Percentiles rank a stretch among this genome's conserved stretches.
Conservation (phyloP, 192 early-diverging fungal genomes). For the Umbelopsis ramanniana region DNA sequence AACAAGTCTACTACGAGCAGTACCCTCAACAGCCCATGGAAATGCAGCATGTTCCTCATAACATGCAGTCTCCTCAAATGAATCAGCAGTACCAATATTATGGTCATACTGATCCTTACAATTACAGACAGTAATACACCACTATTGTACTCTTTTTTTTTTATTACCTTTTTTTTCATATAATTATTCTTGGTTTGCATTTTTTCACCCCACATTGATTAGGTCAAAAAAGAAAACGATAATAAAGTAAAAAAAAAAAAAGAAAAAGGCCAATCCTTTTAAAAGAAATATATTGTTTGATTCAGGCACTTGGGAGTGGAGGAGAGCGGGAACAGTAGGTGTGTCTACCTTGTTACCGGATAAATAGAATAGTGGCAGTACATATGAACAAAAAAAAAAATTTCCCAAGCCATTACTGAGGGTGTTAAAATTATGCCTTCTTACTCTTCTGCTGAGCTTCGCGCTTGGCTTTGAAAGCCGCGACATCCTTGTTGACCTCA, state of each 20-base stretch:
- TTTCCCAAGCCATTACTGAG: neutral
- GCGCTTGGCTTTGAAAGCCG: slow-evolving; percentile 49
- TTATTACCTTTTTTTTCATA: neutral
- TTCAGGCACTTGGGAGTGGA: no score
- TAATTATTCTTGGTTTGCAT: neutral
- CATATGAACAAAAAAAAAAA: neutral
- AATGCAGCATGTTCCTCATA: slow-evolving; percentile 14
- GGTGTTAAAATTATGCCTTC: neutral
- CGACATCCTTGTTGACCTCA: slow-evolving; percentile 59
- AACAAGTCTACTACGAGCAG: slow-evolving; percentile 15
- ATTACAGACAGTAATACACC: slow-evolving; percentile 16
- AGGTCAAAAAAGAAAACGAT: neutral
- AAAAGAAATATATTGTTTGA: no score
- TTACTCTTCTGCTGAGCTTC: slow-evolving; percentile 12
- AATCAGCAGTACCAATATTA: slow-evolving; percentile 17
- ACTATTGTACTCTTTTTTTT: neutral
- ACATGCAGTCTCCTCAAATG: slow-evolving; percentile 21
- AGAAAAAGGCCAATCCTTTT: no score
- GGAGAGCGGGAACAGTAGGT: no score
- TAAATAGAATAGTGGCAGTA: no score
- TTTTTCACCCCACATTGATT: neutral
- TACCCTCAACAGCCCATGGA: slow-evolving; percentile 17
- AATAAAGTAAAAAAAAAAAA: neutral
- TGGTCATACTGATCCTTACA: slow-evolving; percentile 21
- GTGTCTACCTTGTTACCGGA: no score